Evolutionary conservation across 1,284 basidiomycete species (phyloP), one percentile per base, ranked within the genome.

Genomic region (Boletus subluridellus): DNA sequence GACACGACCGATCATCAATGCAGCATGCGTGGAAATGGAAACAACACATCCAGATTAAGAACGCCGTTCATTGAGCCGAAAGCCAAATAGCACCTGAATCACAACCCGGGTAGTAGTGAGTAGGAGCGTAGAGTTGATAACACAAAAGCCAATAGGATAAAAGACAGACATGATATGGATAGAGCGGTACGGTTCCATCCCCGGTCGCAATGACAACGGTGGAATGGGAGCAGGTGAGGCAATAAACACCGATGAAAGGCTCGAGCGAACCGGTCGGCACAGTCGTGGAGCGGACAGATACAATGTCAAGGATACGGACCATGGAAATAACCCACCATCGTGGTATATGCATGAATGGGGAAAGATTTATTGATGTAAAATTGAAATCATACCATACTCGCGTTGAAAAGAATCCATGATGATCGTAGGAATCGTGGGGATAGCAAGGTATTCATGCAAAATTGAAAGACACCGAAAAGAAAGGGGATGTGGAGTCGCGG

Each of bases 381-480:
- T 57, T 46, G 39, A 44, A 44, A 54, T 30, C 21, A 42, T 46
- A 45, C 51, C 63, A 49, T 5, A 32, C 3, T 52, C 37, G 47
- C 34, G 3, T 67, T 54, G 48, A 48, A 47, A 30, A 48, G 35
- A 17, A 39, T 55, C 67, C 68, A 59, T 60, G 38, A 65, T 66
- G 49, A 60, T 12, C 54, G 65, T 21, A 66, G 46, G 59, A 63
- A 65, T 60, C 24, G 55, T 55, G 66, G 68, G 12, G 49, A 58
- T 69, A 63, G 52, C 14, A 57, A 0, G 58, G 66, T 9, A 21
- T 47, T 54, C 26, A 49, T 52, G 12, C 44, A 51, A 55, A 3
- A 52, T 66, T 32, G 41, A 53, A 58, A 56, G 24, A 46, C 49
- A 14, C 50, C 58, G 49, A 52, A 48, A 41, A 30, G 30, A 32